Evolutionary conservation across 2,329 filamentous ascomycete species (phyloP), one percentile per base, ranked within the genome.

Genomic region (Ceratocystis cubensis): DNA sequence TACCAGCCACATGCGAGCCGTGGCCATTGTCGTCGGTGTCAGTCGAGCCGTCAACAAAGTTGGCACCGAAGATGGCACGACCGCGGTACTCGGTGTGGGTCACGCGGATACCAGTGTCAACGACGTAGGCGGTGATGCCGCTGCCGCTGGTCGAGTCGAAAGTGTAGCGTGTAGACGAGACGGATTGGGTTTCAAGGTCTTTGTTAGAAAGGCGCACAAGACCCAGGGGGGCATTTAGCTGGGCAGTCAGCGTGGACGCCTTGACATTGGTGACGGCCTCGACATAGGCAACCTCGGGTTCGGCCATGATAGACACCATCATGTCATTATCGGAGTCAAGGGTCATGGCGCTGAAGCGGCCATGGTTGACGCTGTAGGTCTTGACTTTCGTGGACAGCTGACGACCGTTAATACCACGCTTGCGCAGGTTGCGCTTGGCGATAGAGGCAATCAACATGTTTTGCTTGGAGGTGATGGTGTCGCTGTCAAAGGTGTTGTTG

Each of bases 1-100:
- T 87, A 28, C 83, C 85, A 8, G 83, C 79, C 30, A 85, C 83
- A 75, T 87, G 85, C 66, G 78, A 84, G 50, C 85, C 85, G 74
- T 87, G 85, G 13, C 84, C 84, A 71, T 85, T 83, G 70, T 81
- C 77, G 65, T 86, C 83, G 3, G 77, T 78, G 71, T 84, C 72
- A n/a, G 37, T 2, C 48, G 74, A 72, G 64, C 71, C 70, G 74
- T 81, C 76, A 63, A 82, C 74, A 67, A 81, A 80, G 75, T 84
- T 84, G 71, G 76, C 79, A 20, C 74, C 82, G 67, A 80, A 78
- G 8, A 73, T 76, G 20, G 83, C 84, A 67, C 83, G 81, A 62
- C 80, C 81, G 72, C 80, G 76, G 70, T 82, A 85, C 72, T 84
- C 80, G 56, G 73, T 71, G 74, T 88, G 86, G 5, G 78, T 76